Percentiles rank a stretch among this genome's conserved stretches.
Evolutionary conservation across 2,329 filamentous ascomycete genomes (phyloP).

Genomic region (Fusarium begoniae): DNA sequence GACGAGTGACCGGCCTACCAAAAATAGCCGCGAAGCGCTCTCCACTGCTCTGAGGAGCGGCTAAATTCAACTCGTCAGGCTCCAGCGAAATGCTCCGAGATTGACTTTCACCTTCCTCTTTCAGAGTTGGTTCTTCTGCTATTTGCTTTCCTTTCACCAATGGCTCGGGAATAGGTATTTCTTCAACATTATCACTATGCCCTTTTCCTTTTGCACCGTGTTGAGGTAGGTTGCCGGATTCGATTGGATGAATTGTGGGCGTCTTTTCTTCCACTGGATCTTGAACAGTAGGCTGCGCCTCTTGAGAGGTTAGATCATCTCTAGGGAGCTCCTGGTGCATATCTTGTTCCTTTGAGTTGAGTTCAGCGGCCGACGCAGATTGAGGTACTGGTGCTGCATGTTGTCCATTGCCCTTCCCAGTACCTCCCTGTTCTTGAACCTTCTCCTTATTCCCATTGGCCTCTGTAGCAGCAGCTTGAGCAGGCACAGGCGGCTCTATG

Average conservation of each 20-base stretch:
- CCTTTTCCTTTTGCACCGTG: not conserved
- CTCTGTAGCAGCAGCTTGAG: not conserved
- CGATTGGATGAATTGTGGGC: rapidly evolving
- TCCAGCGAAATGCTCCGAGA: too few relatives aligned
- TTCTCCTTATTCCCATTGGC: not conserved
- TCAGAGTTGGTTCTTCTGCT: too few relatives aligned
- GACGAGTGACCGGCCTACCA: not conserved
- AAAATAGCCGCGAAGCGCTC: too few relatives aligned
- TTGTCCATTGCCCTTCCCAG: rapidly evolving
- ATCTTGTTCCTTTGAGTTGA: not conserved
- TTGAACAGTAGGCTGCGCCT: rapidly evolving
- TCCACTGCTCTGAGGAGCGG: not conserved
- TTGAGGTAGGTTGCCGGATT: rapidly evolving
- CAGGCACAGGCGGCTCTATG: not conserved
- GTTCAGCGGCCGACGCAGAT: not conserved
- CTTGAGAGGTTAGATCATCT: too few relatives aligned
- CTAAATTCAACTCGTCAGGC: rapidly evolving
- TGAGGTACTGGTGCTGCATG: not conserved
- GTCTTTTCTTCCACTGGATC: rapidly evolving
- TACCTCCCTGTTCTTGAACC: not conserved
- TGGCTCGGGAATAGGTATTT: too few relatives aligned
- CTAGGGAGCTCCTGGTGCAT: rapidly evolving
- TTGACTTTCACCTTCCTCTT: not conserved
- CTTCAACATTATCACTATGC: not conserved
- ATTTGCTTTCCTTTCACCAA: too few relatives aligned